Base-by-base conservation (phyloP, 2,329 filamentous ascomycete genomes). In the Verticillium isaacii region DNA sequence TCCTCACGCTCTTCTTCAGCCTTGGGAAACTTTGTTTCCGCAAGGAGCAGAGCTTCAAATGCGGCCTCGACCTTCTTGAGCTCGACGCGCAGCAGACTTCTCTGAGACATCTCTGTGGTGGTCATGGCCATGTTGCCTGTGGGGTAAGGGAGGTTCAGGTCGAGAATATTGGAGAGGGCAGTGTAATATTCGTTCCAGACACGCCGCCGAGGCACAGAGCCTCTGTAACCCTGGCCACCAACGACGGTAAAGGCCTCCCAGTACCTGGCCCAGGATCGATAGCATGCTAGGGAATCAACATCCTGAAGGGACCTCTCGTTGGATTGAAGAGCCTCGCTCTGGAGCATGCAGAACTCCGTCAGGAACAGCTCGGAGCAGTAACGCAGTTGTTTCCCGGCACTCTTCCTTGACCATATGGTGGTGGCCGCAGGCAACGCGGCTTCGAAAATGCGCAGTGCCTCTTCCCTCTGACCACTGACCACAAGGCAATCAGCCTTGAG, bases 101-200 rank as follows among this genome's bases (percentile, higher is more conserved):
- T 85, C 37, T 81, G 80, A 3, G 85, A 88, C 17, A 80, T 74
- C 50, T 85, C 82, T 37, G 77, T 77, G 12, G 77, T 68, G 12
- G 54, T 56, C 41, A 73, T 70, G 11, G 57, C 50, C 39, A 73
- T 70, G 55, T 75, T 70, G 4, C 78, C 83, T 0, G 80, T 78
- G 1, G 85, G 81, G 59, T 87, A 91, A 0, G 87, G 79, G 25
- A 91, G 70, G 62, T 87, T 85, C 60, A 86, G 77, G 68, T 89
- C 88, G 7, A 97, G 75, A 39, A 96, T 85, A n/a, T 81, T 81
- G 2, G 93, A 96, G 19, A 97, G 78, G 1, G 90, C 86, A 55
- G 86, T 78, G 72, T 97, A 97, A 73, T 97, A 97, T 65, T 91
- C 86, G 68, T 85, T 88, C 93, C 93, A 97, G 55, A 96, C 87